These are phyloP conservation scores for Solidago caesia DNA, from an alignment of 129 eudicot genomes.

Conservation along the genomic window DNA sequence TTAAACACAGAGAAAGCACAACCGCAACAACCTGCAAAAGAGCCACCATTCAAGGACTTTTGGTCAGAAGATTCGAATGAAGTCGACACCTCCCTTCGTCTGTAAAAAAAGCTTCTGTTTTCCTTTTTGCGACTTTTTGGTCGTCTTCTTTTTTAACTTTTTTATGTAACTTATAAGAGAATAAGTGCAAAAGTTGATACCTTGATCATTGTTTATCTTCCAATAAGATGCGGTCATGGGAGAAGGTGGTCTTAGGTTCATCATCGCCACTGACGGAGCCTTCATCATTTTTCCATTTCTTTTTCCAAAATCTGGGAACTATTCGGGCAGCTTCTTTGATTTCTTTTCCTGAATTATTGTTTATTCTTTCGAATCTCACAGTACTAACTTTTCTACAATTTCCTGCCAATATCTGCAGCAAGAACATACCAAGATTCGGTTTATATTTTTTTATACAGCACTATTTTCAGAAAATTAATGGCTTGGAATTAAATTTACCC, in stretches of 20 bases:
- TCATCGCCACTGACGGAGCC: constrained; percentile 37
- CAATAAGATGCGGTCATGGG: constrained; percentile 20
- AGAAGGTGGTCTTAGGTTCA: constrained; percentile 20
- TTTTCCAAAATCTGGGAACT: constrained; percentile 56
- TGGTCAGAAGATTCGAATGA: constrained; percentile 33
- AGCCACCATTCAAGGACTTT: constrained; percentile 12
- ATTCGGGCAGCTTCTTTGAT: constrained; percentile 50
- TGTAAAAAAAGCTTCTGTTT: constrained; percentile 27
- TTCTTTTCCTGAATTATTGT: constrained; percentile 47
- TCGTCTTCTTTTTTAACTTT: constrained; percentile 5
- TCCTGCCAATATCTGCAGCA: constrained; percentile 56
- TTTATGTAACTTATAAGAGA: constrained; percentile 35
- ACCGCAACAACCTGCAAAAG: constrained; percentile 10
- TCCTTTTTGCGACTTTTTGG: constrained; percentile 7
- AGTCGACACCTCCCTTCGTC: constrained; percentile 63
- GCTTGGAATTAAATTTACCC: constrained; percentile 35
- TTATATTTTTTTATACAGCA: background rate
- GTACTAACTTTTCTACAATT: constrained; percentile 58
- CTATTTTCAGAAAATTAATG: constrained; percentile 4
- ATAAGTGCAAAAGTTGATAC: constrained; percentile 32
- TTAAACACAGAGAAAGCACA: constrained; percentile 29
- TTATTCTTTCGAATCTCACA: constrained; percentile 48
- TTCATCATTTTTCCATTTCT: constrained; percentile 41
- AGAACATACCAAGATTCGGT: background rate
- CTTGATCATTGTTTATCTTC: constrained; percentile 29